Evolutionary conservation across 371 early-diverging fungal genomes (phyloP).

Genomic region (Actinomortierella ambigua): DNA sequence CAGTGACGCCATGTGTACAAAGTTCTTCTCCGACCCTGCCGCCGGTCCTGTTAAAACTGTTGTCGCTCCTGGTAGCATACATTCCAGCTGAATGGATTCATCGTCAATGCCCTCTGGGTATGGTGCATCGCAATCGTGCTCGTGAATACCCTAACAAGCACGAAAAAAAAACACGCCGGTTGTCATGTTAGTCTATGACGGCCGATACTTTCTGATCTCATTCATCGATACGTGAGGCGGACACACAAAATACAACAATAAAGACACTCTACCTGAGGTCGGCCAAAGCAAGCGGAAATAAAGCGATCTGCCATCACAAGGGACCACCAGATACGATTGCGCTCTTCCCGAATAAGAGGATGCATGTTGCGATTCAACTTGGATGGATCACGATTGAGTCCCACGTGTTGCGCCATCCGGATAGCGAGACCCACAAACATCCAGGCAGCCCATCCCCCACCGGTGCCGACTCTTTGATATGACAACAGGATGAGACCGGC

Average conservation of each 20-base stretch:
- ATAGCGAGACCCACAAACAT: slow-evolving; percentile 61
- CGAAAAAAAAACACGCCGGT: background rate
- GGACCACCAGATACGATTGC: slow-evolving; percentile 64
- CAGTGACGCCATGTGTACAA: slow-evolving; percentile 27
- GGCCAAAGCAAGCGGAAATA: slow-evolving; percentile 41
- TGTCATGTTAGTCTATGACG: too few species aligned
- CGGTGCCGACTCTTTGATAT: slow-evolving; percentile 43
- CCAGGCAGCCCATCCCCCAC: slow-evolving; percentile 54
- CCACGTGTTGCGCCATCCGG: slow-evolving; percentile 71
- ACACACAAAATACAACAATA: too few species aligned
- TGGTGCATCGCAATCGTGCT: slow-evolving; percentile 36
- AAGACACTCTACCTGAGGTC: slow-evolving; percentile 32
- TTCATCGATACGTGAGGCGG: too few species aligned
- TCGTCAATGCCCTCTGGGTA: slow-evolving; percentile 41
- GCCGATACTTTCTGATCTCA: too few species aligned
- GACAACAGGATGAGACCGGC: slow-evolving; percentile 38
- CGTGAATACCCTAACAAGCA: slow-evolving; percentile 48
- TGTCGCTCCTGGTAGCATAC: slow-evolving; percentile 20
- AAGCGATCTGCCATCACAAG: slow-evolving; percentile 62
- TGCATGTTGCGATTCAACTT: slow-evolving; percentile 55
- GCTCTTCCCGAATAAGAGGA: slow-evolving; percentile 55
- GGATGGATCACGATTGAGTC: slow-evolving; percentile 58
- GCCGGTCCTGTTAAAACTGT: slow-evolving; percentile 26
- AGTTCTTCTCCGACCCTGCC: slow-evolving; percentile 28
- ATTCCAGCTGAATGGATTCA: slow-evolving; percentile 21